Evolutionary conservation across 495 filamentous ascomycete species (phyloP), one percentile per base, ranked within the genome.

Genomic region (Daldinia vernicosa): DNA sequence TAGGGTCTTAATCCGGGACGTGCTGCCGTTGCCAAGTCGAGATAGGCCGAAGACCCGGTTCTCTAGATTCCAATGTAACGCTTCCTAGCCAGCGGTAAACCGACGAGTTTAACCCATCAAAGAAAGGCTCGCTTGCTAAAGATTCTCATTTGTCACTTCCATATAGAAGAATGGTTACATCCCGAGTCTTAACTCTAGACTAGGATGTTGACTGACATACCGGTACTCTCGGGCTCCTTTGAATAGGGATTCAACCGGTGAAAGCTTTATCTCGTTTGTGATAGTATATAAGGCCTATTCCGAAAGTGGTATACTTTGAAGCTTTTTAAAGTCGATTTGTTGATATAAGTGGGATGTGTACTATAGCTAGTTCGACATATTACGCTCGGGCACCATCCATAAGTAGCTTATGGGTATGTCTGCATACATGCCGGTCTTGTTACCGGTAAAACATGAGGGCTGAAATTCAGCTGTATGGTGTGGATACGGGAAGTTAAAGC

Each of bases 121-220:
- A n/a, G 47, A 2, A 19, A n/a, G 47, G 17, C 0, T 53, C 19
- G 4, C 15, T 24, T 53, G 37, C 22, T 63, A 17, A 33, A 19
- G 14, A 53, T 53, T 53, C 14, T 53, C n/a, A 47, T n/a, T n/a
- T n/a, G n/a, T 9, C 32, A 52, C 60, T 35, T 51, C 35, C 28
- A 53, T 47, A 50, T 53, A 17, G 27, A 32, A 53, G 47, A 39
- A 53, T 28, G 32, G 26, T 30, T 27, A n/a, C 26, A 53, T n/a
- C 12, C 26, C 26, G 26, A 27, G 11, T 24, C 50, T 53, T 28
- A 8, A 14, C 26, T 30, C 24, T 5, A 17, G 50, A 4, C 19
- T 1, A 24, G 0, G 43, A 14, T 24, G 14, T 47, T 14, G 2
- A 47, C 43, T 24, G 7, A 11, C 9, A 47, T 12, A 47, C 11